Evolutionary conservation across 148 eudicot species (phyloP).

Genomic region (Cornus florida): DNA sequence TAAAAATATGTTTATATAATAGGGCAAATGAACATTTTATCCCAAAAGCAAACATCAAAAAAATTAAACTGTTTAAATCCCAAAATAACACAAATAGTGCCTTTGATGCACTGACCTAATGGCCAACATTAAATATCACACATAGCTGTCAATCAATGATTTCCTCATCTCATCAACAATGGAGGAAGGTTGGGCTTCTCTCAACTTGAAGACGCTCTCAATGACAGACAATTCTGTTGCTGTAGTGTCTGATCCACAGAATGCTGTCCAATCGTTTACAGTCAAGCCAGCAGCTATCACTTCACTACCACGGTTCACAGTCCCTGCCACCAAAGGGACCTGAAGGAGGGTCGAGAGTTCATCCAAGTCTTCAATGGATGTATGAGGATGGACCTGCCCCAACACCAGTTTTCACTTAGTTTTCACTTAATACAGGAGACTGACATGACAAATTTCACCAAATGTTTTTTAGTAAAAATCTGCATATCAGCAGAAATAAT

Average conservation of each 20-base stretch:
- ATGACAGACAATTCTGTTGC: constrained; percentile 74
- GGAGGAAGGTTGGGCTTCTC: constrained; percentile 53
- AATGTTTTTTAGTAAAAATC: neutral
- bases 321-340: constrained; percentile 81
- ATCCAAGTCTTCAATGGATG: constrained; percentile 76
- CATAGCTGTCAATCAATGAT: constrained; percentile 60
- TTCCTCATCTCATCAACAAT: constrained; percentile 71
- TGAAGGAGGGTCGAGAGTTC: constrained; percentile 86
- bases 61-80: neutral
- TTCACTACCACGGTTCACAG: constrained; percentile 79
- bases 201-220: constrained; percentile 75
- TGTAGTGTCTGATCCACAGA: constrained; percentile 76
- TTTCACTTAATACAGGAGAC: neutral
- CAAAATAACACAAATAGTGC: neutral
- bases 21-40: neutral
- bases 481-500: neutral
- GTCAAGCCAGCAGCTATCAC: constrained; percentile 71
- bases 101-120: neutral
- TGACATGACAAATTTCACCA: neutral
- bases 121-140: constrained; percentile 23
- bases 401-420: neutral
- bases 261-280: constrained; percentile 83
- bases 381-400: constrained; percentile 71
- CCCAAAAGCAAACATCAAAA: neutral
- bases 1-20: neutral